Evolutionary conservation across 2,329 filamentous ascomycete species (phyloP), one percentile per base, ranked within the genome.

Genomic region (Apiospora kogelbergensis): DNA sequence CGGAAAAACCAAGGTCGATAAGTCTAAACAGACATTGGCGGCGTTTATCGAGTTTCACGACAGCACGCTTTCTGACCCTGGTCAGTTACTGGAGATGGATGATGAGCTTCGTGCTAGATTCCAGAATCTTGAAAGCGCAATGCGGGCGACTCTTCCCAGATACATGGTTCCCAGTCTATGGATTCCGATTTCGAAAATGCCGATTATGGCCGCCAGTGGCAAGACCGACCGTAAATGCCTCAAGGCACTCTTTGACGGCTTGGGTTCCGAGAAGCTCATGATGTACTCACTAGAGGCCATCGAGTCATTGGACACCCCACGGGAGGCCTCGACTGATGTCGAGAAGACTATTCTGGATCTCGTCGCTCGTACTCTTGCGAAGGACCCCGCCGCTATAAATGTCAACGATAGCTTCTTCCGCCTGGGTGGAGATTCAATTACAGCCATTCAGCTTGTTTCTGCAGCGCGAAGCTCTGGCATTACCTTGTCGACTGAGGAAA

Each of bases 401-500:
- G 37, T 63, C 22, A 45, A 66, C 15, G 42, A 66, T 20, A 70
- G 66, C 67, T 73, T 73, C 66, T 72, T 73, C 63, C 66, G 60
- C 20, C 67, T 73, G 2, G 72, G 72, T n/a, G 72, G 72, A 3
- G 71, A 73, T 68, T 73, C 72, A 1, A 64, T 72, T 48, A 26
- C 63, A 2, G 67, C 70, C 41, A 45, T 63, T 6, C 33, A 63
- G 9, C 48, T 45, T 20, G 48, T 60, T 26, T 42, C 66, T 17
- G 53, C 66, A 1, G 48, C 41, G 6, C 41, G 64, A 2, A 66
- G 84, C 37, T 80, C 75, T 7, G 83, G 84, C 1, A 78, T 81
- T 0, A 76, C 81, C 22, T 78, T 83, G 42, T 83, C 84, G 74
- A 72, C 67, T 72, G 73, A 60, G 78, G 33, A 41, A 3, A 69